phyloP scores from a whole-genome alignment of 352 stramenopile genomes.

The Globisporangium okanoganense region DNA sequence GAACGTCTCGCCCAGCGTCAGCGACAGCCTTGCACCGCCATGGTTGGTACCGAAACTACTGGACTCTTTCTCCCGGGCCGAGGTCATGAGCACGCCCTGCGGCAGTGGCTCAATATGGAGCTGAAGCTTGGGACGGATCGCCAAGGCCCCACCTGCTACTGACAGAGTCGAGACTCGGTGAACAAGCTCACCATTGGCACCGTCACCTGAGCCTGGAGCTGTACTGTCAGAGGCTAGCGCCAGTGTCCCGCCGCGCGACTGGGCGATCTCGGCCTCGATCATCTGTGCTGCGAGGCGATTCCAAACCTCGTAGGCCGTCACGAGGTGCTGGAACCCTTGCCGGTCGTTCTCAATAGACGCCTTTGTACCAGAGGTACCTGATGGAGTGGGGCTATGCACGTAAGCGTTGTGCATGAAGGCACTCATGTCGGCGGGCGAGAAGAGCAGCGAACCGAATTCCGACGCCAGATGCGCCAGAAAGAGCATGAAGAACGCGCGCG shows the following conservation, averaged over 20 bases:
- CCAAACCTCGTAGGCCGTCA: conserved; percentile 37
- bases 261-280: conserved; percentile 34
- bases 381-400: conserved; percentile 6
- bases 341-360: background rate
- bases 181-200: background rate
- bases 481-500: conserved; percentile 31
- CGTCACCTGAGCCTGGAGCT: background rate
- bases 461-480: conserved; percentile 41
- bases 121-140: conserved; percentile 32
- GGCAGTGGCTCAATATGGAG: conserved; percentile 40
- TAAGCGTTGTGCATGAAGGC: conserved; percentile 50
- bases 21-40: conserved; percentile 4
- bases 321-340: conserved; percentile 23
- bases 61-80: conserved; percentile 5
- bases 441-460: conserved; percentile 57
- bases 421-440: conserved; percentile 56
- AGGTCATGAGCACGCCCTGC: conserved; percentile 30
- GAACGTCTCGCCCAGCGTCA: conserved; percentile 35
- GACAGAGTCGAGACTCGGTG: background rate
- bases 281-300: conserved; percentile 42
- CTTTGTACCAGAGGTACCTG: background rate
- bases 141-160: background rate
- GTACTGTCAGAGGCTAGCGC: background rate
- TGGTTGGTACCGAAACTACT: background rate
- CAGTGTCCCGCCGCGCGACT: conserved; percentile 20